Conservation (phyloP, 371 early-diverging fungal genomes). For the Rhizopus delemar region DNA sequence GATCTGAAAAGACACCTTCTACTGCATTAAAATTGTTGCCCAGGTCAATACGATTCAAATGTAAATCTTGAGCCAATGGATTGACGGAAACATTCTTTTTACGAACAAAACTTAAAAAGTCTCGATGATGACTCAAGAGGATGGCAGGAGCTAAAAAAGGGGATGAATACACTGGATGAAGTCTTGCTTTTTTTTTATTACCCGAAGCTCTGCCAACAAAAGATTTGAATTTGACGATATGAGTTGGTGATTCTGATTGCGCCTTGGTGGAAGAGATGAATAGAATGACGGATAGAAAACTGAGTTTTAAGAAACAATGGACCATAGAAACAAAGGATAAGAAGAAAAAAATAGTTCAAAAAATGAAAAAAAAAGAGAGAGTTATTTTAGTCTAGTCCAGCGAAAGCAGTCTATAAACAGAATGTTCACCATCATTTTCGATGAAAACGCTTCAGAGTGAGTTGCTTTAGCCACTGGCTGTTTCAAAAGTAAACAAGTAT, state of each 20-base stretch:
- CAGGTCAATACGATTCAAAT: slow-evolving; percentile 18
- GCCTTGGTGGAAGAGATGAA: neutral
- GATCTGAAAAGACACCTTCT: slow-evolving; percentile 28
- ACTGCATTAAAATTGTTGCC: slow-evolving; percentile 20
- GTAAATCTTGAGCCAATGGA: slow-evolving; percentile 10
- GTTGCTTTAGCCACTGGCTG: too few relatives aligned
- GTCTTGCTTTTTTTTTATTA: slow-evolving; percentile 6
- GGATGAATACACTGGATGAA: neutral
- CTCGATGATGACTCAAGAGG: slow-evolving; percentile 17
- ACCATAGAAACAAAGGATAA: neutral
- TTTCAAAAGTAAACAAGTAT: too few relatives aligned
- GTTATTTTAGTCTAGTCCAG: too few relatives aligned
- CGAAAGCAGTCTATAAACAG: too few relatives aligned
- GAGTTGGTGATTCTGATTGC: slow-evolving; percentile 22
- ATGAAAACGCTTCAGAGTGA: too few relatives aligned
- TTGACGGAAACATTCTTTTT: slow-evolving; percentile 4
- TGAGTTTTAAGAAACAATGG: neutral
- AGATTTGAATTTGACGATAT: slow-evolving; percentile 27
- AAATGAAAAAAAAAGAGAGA: too few relatives aligned
- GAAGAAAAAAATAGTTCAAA: too few relatives aligned
- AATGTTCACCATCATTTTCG: too few relatives aligned
- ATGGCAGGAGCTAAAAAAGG: slow-evolving; percentile 7
- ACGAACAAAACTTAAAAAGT: slow-evolving; percentile 18
- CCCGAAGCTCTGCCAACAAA: slow-evolving; percentile 12
- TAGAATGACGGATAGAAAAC: neutral